phyloP scores from a whole-genome alignment of 371 early-diverging fungal genomes.

The Mortierella sp. region DNA sequence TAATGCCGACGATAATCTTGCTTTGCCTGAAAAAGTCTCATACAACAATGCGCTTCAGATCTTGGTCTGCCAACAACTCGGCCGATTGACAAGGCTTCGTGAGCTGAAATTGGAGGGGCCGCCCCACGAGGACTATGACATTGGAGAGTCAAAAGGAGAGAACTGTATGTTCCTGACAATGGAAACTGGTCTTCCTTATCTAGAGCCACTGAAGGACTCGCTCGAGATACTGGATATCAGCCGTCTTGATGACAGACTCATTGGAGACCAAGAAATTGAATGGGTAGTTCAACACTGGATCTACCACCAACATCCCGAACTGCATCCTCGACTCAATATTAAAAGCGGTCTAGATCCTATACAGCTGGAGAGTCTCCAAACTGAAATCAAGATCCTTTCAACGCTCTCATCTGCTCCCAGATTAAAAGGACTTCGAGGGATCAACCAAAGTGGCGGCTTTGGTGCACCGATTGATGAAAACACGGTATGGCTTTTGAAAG shows the following conservation, averaged over 20 bases:
- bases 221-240: slow-evolving; percentile 17
- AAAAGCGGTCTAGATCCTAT: too few species aligned
- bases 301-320: slow-evolving; percentile 12
- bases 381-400: too few species aligned
- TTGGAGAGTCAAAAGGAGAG: background rate
- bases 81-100: slow-evolving; percentile 12
- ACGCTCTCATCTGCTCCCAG: too few species aligned
- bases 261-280: slow-evolving; percentile 18
- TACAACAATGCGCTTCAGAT: slow-evolving; percentile 8
- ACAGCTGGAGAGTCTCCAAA: too few species aligned
- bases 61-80: slow-evolving; percentile 17
- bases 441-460: too few species aligned
- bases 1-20: too few species aligned
- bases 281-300: slow-evolving; percentile 37
- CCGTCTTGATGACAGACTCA: slow-evolving; percentile 13
- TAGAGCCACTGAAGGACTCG: slow-evolving; percentile 17
- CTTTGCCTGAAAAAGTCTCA: too few species aligned
- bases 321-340: slow-evolving; percentile 1
- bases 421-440: too few species aligned
- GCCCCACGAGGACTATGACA: too few species aligned
- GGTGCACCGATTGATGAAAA: too few species aligned
- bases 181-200: slow-evolving; percentile 21
- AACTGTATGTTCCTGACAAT: slow-evolving; percentile 12
- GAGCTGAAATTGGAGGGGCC: slow-evolving; percentile 10
- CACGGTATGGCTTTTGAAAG: too few species aligned